Percentiles rank a stretch among this genome's conserved stretches.
phyloP scores from a whole-genome alignment of 768 basidiomycete genomes.

The Leucosporidium yakuticum region DNA sequence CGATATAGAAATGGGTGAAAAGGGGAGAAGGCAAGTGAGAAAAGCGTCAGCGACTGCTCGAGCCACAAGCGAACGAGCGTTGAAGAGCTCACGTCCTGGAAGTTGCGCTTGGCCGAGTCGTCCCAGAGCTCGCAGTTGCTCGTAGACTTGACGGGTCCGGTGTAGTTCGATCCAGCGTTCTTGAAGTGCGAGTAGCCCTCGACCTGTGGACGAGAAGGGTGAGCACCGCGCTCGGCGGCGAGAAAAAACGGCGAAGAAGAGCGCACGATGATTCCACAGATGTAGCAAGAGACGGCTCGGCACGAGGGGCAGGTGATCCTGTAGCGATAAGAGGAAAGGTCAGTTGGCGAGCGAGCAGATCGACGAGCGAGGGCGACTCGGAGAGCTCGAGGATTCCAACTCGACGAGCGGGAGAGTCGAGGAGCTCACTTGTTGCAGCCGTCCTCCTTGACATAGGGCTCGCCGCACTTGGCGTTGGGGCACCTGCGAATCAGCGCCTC shows the following conservation, averaged over 20 bases:
- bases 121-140: constrained; percentile 8
- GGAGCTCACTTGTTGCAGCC: constrained; percentile 32
- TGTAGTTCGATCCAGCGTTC: constrained; percentile 14
- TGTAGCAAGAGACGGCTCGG: constrained; percentile 41
- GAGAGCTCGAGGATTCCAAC: neutral
- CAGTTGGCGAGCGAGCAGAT: neutral
- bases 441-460: constrained; percentile 43
- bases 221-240: too few relatives aligned
- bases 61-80: neutral
- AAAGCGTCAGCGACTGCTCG: too few relatives aligned
- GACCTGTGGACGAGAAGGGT: constrained; percentile 13
- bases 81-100: constrained; percentile 20
- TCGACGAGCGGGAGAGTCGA: neutral
- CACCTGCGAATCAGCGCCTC: constrained; percentile 43
- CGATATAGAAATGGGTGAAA: too few relatives aligned
- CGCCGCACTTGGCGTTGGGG: constrained; percentile 40
- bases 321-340: too few relatives aligned
- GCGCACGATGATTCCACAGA: constrained; percentile 36
- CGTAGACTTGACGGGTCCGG: neutral
- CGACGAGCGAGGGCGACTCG: neutral
- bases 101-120: constrained; percentile 18
- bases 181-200: constrained; percentile 24
- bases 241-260: neutral
- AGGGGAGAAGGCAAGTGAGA: too few relatives aligned
- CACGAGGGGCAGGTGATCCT: constrained; percentile 41